Evolutionary conservation across 495 filamentous ascomycete species (phyloP), one percentile per base, ranked within the genome.

Genomic region (Ascobolus immersus): DNA sequence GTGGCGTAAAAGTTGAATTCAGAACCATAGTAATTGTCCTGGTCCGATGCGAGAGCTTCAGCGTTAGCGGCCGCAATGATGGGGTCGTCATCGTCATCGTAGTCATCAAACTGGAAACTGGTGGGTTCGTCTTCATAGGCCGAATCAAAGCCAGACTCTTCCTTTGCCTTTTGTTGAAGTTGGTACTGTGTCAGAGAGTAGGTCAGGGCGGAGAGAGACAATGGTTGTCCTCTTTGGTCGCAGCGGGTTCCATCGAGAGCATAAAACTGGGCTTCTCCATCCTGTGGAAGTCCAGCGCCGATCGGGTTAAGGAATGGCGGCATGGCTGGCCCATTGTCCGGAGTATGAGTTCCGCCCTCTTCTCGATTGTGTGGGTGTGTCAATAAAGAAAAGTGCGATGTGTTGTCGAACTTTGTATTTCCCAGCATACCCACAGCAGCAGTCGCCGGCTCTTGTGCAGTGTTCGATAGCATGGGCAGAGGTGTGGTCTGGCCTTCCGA

Each of bases 31-130:
- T 80, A 82, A 5, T 77, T 84, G 31, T 91, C 84, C 11, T 71
- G 69, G 43, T 96, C 86, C 40, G 76, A 78, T 12, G 86, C 86
- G 3, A 96, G 61, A 14, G 76, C 86, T 44, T 82, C 79, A 4
- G 84, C 84, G 42, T 96, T 96, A 13, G 86, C 86, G 17, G 74
- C 86, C 0, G 84, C 89, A 39, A 94, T 79, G 47, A 96, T 89
- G 26, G 67, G 62, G 41, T 92, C 80, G 44, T 93, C 79, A 35
- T 73, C 73, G 34, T 70, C 59, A 4, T 68, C 58, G 39, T 65
- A 67, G 31, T 78, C 73, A 36, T 67, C 60, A 14, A 58, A 51
- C 28, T 62, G 60, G 32, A 59, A 62, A n/a, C 4, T 17, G 9
- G 17, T 31, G n/a, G 28, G 28, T 9, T 31, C 11, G 4, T 31